Evolutionary conservation across 2,329 filamentous ascomycete species (phyloP).

Genomic region (Fusarium musae): DNA sequence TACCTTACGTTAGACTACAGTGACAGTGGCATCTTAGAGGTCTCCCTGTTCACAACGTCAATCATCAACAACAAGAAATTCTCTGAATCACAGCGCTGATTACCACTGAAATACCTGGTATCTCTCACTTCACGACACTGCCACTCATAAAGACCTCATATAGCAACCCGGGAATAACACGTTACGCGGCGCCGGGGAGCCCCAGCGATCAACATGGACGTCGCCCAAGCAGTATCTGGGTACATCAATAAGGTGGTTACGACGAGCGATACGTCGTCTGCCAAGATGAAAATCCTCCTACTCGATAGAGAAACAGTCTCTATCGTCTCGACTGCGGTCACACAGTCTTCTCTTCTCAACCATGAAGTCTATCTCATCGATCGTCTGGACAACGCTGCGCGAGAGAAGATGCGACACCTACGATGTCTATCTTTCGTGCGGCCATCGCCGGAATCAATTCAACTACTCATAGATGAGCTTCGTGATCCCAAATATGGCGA

Average conservation of each 20-base stretch:
- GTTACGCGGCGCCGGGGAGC: slow-evolving; percentile 23
- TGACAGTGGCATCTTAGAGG: slow-evolving; percentile 26
- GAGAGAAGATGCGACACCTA: slow-evolving; percentile 98
- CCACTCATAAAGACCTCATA: neutral
- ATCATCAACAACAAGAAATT: slow-evolving; percentile 5
- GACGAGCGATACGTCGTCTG: slow-evolving; percentile 71
- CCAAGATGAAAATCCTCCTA: slow-evolving; percentile 98
- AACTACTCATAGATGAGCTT: slow-evolving; percentile 93
- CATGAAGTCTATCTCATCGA: slow-evolving; percentile 99
- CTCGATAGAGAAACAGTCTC: slow-evolving; percentile 93
- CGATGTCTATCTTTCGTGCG: slow-evolving; percentile 93
- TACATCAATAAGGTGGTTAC: slow-evolving; percentile 98
- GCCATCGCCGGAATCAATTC: slow-evolving; percentile 91
- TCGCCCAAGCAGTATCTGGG: slow-evolving; percentile 90
- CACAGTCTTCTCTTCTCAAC: slow-evolving; percentile 92
- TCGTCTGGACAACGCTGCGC: slow-evolving; percentile 85
- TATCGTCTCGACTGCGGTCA: slow-evolving; percentile 94
- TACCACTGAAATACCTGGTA: neutral
- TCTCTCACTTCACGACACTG: neutral
- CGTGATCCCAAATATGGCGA: slow-evolving; percentile 97
- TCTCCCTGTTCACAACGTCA: slow-evolving; percentile 14
- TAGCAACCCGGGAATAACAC: neutral
- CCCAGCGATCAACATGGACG: slow-evolving; percentile 76
- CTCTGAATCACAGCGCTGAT: neutral
- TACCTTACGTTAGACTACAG: neutral